These are phyloP conservation scores for Pseudogymnoascus pannorum DNA, from an alignment of 2,329 filamentous ascomycete species.

Conservation along the genomic window DNA sequence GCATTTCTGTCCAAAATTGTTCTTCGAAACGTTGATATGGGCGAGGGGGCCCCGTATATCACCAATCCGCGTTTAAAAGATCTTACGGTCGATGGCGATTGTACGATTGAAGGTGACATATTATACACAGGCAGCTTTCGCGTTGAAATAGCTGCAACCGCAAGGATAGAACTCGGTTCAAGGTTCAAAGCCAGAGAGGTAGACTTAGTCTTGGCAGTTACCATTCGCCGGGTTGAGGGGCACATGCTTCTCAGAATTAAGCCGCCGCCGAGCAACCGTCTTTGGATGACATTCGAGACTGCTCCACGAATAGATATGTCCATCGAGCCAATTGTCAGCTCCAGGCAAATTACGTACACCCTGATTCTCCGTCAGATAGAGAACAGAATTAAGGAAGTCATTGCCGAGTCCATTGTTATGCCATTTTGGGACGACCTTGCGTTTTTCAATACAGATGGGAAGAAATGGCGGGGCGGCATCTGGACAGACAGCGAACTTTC, in stretches of 20 bases:
- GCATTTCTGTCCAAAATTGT: conserved; percentile 79
- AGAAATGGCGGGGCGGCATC: conserved; percentile 78
- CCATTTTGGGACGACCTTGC: conserved; percentile 97
- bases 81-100: conserved; percentile 84
- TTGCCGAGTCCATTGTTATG: conserved; percentile 82
- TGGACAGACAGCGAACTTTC: conserved; percentile 48
- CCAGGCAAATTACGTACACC: conserved; percentile 89
- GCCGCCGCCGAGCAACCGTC: conserved; percentile 84
- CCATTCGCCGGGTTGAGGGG: conserved; percentile 77
- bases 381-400: conserved; percentile 85
- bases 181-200: conserved; percentile 89
- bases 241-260: conserved; percentile 83
- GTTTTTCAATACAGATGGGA: conserved; percentile 73
- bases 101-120: conserved; percentile 77
- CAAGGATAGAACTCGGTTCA: conserved; percentile 79
- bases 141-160: conserved; percentile 85
- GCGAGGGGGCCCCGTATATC: conserved; percentile 78
- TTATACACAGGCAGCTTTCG: conserved; percentile 85
- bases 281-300: conserved; percentile 95
- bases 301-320: conserved; percentile 89
- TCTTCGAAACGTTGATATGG: conserved; percentile 78
- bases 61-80: conserved; percentile 85
- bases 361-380: conserved; percentile 91
- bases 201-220: conserved; percentile 77
- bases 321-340: conserved; percentile 94